Conservation (phyloP, 2,329 filamentous ascomycete genomes). For the Septoria linicola region DNA sequence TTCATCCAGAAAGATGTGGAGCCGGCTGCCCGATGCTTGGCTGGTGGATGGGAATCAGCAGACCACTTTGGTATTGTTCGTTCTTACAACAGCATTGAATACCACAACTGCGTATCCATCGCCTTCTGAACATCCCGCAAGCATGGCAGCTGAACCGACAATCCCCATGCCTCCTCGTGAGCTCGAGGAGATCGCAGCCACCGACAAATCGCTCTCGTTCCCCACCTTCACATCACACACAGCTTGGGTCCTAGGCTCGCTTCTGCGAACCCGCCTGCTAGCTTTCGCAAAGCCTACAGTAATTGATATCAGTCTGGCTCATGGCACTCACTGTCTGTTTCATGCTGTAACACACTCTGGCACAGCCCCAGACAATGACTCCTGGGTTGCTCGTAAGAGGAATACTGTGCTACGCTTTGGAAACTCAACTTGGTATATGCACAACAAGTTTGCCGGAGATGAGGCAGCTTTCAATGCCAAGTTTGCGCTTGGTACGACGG, state of each 20-base stretch:
- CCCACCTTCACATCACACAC: conserved; percentile 62
- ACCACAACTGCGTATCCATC: no score
- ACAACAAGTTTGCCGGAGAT: conserved; percentile 64
- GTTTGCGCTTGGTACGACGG: conserved; percentile 59
- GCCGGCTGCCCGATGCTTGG: no score
- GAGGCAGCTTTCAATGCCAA: conserved; percentile 65
- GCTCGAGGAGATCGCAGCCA: conserved; percentile 42
- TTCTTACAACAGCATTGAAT: no score
- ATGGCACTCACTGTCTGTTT: conserved; percentile 57
- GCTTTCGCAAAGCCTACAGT: conserved; percentile 57
- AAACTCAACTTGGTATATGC: conserved; percentile 68
- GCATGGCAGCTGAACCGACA: conserved; percentile 29
- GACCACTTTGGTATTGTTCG: no score
- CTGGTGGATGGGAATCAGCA: no score
- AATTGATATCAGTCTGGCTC: conserved; percentile 64
- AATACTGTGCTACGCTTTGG: conserved; percentile 72
- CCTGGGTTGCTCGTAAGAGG: conserved; percentile 65
- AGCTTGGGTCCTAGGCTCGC: conserved; percentile 64
- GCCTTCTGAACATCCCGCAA: not conserved
- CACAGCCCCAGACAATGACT: conserved; percentile 60
- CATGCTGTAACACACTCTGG: conserved; percentile 67
- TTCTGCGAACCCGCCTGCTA: conserved; percentile 63
- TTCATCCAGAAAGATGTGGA: no score
- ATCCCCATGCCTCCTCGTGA: conserved; percentile 36
- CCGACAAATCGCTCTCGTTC: conserved; percentile 48